Evolutionary conservation across 116 monocot species (phyloP), one percentile per base, ranked within the genome.

Genomic region (Iris pallida): DNA sequence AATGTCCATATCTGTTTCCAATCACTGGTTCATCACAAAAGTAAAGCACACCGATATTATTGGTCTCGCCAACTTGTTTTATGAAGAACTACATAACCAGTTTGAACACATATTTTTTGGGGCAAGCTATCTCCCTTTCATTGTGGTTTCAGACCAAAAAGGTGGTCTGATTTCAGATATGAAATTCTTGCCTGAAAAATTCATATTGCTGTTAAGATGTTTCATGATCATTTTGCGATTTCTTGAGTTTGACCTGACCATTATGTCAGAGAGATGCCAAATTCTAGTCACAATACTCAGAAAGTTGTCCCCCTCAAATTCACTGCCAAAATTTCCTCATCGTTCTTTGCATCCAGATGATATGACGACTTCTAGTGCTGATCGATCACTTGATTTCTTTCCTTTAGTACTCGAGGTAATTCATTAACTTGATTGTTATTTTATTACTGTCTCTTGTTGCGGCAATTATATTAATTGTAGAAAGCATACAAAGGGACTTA

Each of bases 341-440:
- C 4, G 41, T 15, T 45, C 20, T 9, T 11, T 1, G 7, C 18
- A 42, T 75, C 47, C 42, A 18, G 43, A 30, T 57, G 47, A 64
- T 59, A 57, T 16, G 16, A 18, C 7, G 12, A 46, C 61, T 65
- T 45, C 14, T 19, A 59, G 45, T 46, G 44, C 57, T 49, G 48
- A 51, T 55, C 16, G 2, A 52, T 44, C 53, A 14, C 1, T 7
- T 63, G 20, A 49, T 47, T 68, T 68, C 46, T 58, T 55, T 18
- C 53, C 64, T 16, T 2, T 45, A 51, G 49, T 82, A 41, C 46
- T 82, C 52, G 82, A 78, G 82, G 82, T 82, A 82, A 78, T 67
- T 55, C 55, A 12, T 42, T 17, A 18, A 47, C 5, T 64, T 45
- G 1, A 19, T 13, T 20, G 11, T 18, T 47, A 16, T 64, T 45